These are phyloP conservation scores for Xylaria intraflava DNA, from an alignment of 495 filamentous ascomycete species.

Conservation along the genomic window DNA sequence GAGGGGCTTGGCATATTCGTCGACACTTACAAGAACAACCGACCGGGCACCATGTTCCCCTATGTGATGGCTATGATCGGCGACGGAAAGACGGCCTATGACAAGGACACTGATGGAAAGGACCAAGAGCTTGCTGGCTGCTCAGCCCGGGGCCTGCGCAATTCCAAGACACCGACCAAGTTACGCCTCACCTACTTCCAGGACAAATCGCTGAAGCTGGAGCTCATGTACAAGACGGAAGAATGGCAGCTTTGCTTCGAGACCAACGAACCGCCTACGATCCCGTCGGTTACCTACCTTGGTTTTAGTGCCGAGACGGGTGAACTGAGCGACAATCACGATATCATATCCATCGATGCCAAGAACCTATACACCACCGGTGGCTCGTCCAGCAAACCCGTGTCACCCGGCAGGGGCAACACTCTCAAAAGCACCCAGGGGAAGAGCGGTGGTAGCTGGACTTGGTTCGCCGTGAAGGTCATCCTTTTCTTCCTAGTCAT, in stretches of 20 bases:
- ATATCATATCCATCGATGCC: slow-evolving; percentile 82
- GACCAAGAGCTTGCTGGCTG: slow-evolving; percentile 88
- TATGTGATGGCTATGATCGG: slow-evolving; percentile 98
- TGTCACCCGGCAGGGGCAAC: slow-evolving; percentile 32
- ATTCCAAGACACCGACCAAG: slow-evolving; percentile 71
- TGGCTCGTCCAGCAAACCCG: slow-evolving; percentile 37
- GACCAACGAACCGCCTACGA: slow-evolving; percentile 61
- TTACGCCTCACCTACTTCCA: slow-evolving; percentile 91
- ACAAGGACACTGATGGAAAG: slow-evolving; percentile 94
- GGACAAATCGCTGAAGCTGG: slow-evolving; percentile 84
- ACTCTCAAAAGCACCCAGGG: slow-evolving; percentile 24
- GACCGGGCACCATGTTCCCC: slow-evolving; percentile 89
- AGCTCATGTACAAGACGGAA: slow-evolving; percentile 87
- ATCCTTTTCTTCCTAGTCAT: slow-evolving; percentile 65
- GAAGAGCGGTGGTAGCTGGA: slow-evolving; percentile 64
- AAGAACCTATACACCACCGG: slow-evolving; percentile 76
- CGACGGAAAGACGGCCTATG: slow-evolving; percentile 82
- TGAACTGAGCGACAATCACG: slow-evolving; percentile 95
- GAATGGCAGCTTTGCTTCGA: slow-evolving; percentile 91
- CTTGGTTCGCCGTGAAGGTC: slow-evolving; percentile 86
- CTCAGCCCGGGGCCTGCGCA: slow-evolving; percentile 85
- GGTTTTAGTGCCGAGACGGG: slow-evolving; percentile 95
- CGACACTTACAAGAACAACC: slow-evolving; percentile 99
- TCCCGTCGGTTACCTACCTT: slow-evolving; percentile 87
- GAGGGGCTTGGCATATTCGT: slow-evolving; percentile 96